Conservation (phyloP, 1,284 basidiomycete genomes). For the Violaceomyces palustris region DNA sequence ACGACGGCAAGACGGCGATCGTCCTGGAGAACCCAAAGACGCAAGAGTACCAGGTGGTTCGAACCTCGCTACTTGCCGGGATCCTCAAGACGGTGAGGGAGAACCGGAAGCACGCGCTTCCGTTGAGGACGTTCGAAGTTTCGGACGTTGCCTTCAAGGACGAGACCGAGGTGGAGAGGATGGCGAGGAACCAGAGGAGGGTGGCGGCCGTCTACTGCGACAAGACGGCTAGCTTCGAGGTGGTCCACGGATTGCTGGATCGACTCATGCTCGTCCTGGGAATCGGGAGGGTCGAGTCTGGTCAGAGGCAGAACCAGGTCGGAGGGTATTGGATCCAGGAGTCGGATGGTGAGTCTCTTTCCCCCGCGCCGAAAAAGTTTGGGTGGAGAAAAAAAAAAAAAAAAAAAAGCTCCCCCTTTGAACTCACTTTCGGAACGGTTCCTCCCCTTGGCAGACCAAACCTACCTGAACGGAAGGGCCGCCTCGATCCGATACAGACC, state of each 20-base stretch:
- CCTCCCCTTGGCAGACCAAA: too few relatives aligned
- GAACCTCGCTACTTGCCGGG: conserved; percentile 89
- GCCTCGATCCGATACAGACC: too few relatives aligned
- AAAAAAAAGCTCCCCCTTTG: conserved; percentile 3
- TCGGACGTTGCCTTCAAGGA: conserved; percentile 92
- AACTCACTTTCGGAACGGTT: too few relatives aligned
- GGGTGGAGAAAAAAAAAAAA: too few relatives aligned
- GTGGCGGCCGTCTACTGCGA: conserved; percentile 91
- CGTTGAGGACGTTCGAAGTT: conserved; percentile 88
- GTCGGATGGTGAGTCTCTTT: conserved; percentile 58
- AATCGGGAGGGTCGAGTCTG: conserved; percentile 69
- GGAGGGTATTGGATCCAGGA: conserved; percentile 89
- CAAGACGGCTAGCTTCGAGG: conserved; percentile 92
- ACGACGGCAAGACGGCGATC: conserved; percentile 75
- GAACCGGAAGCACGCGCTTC: conserved; percentile 87
- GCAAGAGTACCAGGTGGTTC: conserved; percentile 93
- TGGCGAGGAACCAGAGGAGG: conserved; percentile 78
- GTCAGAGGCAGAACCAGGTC: conserved; percentile 57
- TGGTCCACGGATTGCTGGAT: conserved; percentile 90
- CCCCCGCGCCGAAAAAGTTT: conserved; percentile 1
- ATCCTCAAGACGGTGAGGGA: conserved; percentile 94
- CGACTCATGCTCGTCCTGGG: conserved; percentile 91
- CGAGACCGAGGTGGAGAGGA: conserved; percentile 63
- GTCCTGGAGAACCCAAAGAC: conserved; percentile 95
- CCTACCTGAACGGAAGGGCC: too few relatives aligned